These are phyloP conservation scores for Ophiostoma sp. DNA, from an alignment of 2,329 filamentous ascomycete genomes.

Conservation along the genomic window DNA sequence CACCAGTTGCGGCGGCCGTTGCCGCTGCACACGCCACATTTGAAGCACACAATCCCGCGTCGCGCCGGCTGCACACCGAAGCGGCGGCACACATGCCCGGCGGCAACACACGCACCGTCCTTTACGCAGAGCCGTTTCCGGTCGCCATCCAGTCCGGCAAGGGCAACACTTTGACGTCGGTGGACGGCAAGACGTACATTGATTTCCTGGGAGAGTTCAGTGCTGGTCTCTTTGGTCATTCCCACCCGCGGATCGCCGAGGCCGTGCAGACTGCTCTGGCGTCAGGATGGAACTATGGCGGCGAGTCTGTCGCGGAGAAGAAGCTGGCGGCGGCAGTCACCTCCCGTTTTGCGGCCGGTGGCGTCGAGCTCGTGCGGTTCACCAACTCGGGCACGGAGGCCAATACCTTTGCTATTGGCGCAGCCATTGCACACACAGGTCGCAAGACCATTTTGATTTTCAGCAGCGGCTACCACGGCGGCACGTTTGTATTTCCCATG, in stretches of 20 bases:
- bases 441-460: constrained; percentile 55
- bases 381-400: constrained; percentile 67
- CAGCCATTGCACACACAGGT: constrained; percentile 48
- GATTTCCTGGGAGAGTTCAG: constrained; percentile 50
- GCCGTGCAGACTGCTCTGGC: constrained; percentile 24
- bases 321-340: constrained; percentile 53
- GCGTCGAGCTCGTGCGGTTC: constrained; percentile 58
- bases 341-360: constrained; percentile 45
- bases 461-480: constrained; percentile 53
- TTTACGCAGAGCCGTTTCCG: constrained; percentile 43
- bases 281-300: constrained; percentile 55
- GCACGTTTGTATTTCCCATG: constrained; percentile 39
- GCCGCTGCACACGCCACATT: constrained; percentile 24
- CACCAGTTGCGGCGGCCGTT: constrained; percentile 18
- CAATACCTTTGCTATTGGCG: constrained; percentile 57
- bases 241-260: constrained; percentile 1
- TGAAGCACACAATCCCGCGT: constrained; percentile 22
- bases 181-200: constrained; percentile 40
- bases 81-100: constrained; percentile 29
- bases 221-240: constrained; percentile 60
- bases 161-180: constrained; percentile 33
- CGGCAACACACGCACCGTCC: constrained; percentile 49
- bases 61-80: constrained; percentile 21
- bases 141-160: constrained; percentile 36
- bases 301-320: constrained; percentile 51